Base-by-base conservation (phyloP, 1,284 basidiomycete species). In the Sparassis latifolia region DNA sequence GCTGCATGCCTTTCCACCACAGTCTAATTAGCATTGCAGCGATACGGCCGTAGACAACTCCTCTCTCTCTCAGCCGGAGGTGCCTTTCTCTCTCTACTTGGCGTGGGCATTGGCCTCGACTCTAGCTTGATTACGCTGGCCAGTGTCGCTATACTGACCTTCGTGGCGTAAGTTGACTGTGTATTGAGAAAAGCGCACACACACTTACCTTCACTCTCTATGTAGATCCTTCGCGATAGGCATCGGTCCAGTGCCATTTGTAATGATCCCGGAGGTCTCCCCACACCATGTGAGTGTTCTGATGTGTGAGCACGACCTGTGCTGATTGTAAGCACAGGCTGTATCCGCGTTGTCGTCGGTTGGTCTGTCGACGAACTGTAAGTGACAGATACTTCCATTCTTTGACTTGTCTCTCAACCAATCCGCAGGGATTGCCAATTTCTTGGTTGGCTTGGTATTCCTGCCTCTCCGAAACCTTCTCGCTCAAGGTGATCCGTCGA, bases 231-330 rank as follows among this genome's bases (percentile, higher is more conserved):
- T 96, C 65, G 88, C 91, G 0, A 71, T 90, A 38, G 94, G 94
- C 1, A 75, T 97, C n/a, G 94, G 94, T 1, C 93, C 94, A 1
- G 72, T 97, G 35, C 94, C 94, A 0, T 97, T 94, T 64, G 83
- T 97, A 41, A 86, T 97, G 67, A 84, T 96, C 33, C 84, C 92
- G n/a, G 94, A 97, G 63, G 80, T 97, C 29, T 86, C 93, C 0
- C 94, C 94, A 1, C 67, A 77, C 43, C 76, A 86, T 60, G 89
- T 86, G 67, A 58, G 84, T 59, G 5, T 32, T 71, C 9, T 35
- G 51, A 37, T 12, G 6, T 37, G 6, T 6, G 6, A 7, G 35
- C 6, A 6, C 12, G 35, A 37, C 35, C 1, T 12, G 53, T 58
- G 35, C 37, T 48, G 28, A 40, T 42, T 10, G 20, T 42, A 33